Percentiles rank a stretch among this genome's conserved stretches.
These are phyloP conservation scores for Citrullus amarus DNA, from an alignment of 306 rosid genomes.

Conservation along the genomic window DNA sequence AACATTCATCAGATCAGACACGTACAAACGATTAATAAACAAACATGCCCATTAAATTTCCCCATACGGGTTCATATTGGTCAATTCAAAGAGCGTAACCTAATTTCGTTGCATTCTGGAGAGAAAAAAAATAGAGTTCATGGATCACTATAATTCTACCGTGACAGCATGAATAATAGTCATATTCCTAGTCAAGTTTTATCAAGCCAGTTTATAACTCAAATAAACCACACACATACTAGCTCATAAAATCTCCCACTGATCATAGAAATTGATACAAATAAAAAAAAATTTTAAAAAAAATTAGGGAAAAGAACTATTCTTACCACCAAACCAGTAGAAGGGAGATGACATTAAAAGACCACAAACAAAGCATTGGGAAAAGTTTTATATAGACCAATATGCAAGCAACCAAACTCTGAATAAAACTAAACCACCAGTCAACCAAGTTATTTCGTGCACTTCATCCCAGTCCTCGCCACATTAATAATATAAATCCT, in stretches of 20 bases:
- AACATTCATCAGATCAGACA: not conserved
- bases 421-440: not conserved
- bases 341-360: not conserved
- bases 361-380: not conserved
- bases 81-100: not conserved
- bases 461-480: not conserved
- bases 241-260: not conserved
- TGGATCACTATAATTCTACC: not conserved
- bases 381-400: not conserved
- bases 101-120: not conserved
- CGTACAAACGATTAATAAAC: not conserved
- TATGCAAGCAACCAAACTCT: not conserved
- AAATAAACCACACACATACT: not conserved
- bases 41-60: not conserved
- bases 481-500: not conserved
- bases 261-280: not conserved
- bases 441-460: not conserved
- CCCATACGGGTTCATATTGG: not conserved
- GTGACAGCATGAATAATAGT: not conserved
- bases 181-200: not conserved
- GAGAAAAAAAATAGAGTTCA: not conserved
- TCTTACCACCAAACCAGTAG: not conserved
- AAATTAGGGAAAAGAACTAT: not conserved
- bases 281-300: not conserved
- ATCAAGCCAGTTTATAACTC: not conserved